Evolutionary conservation across 2,329 filamentous ascomycete species (phyloP).

Genomic region (Monosporascus sp.): DNA sequence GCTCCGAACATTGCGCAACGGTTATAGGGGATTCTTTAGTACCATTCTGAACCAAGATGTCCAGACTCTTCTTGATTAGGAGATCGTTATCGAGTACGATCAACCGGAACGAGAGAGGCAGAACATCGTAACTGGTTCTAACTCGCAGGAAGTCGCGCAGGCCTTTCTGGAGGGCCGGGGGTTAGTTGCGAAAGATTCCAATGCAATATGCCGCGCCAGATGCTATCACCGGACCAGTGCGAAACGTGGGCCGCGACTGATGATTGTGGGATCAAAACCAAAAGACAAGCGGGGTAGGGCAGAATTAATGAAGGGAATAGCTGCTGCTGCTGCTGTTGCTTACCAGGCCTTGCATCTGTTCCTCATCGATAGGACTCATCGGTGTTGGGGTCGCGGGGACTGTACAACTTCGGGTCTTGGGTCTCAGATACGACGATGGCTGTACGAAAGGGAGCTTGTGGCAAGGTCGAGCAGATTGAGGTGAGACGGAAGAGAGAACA

Average conservation of each 20-base stretch:
- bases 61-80: constrained; percentile 93
- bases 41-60: constrained; percentile 96
- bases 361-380: constrained; percentile 62
- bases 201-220: constrained; percentile 1
- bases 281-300: neutral
- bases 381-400: constrained; percentile 37
- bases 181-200: constrained; percentile 2
- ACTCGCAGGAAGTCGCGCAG: constrained; percentile 95
- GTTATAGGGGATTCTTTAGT: constrained; percentile 11
- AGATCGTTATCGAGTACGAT: constrained; percentile 94
- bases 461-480: constrained; percentile 26
- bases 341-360: constrained; percentile 75
- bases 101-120: constrained; percentile 91
- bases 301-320: neutral
- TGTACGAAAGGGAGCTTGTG: constrained; percentile 53
- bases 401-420: constrained; percentile 34
- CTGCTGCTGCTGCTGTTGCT: constrained; percentile 29
- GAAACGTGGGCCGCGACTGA: neutral
- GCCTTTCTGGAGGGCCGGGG: constrained; percentile 55
- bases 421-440: constrained; percentile 53
- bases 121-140: constrained; percentile 94
- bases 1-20: neutral
- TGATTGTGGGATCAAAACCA: constrained; percentile 1
- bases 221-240: neutral
- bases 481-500: constrained; percentile 14